Percentiles rank a stretch among this genome's conserved stretches.
Evolutionary conservation across 371 early-diverging fungal genomes (phyloP).

Genomic region (Mortierella sp.): DNA sequence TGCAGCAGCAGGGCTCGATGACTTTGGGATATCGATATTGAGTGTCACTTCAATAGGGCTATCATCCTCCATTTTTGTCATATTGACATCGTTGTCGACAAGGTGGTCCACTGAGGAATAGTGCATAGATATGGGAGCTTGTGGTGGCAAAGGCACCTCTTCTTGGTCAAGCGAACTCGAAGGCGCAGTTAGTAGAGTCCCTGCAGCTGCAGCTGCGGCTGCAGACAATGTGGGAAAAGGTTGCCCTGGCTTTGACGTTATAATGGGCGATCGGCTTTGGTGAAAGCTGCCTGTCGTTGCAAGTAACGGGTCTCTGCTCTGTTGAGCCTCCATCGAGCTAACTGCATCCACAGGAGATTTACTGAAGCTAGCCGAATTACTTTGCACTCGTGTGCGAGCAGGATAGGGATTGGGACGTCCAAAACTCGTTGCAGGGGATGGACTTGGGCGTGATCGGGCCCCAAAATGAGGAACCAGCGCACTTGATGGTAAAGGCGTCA

Average conservation of each 20-base stretch:
- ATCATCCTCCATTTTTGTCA: slow-evolving; percentile 20
- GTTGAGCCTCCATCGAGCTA: neutral
- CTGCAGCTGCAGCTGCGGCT: neutral
- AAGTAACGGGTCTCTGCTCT: neutral
- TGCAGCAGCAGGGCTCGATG: slow-evolving; percentile 21
- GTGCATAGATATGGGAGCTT: slow-evolving; percentile 21
- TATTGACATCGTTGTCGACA: slow-evolving; percentile 10
- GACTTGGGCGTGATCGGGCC: neutral
- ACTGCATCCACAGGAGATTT: neutral
- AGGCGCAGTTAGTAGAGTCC: neutral
- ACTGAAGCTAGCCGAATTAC: neutral
- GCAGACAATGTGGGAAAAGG: neutral
- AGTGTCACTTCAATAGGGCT: slow-evolving; percentile 42
- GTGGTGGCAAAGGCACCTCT: slow-evolving; percentile 6
- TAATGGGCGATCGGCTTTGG: neutral
- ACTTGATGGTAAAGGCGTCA: neutral
- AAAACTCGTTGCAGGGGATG: neutral
- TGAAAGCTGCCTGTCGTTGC: neutral
- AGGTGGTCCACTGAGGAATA: neutral
- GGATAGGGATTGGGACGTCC: slow-evolving; percentile 1
- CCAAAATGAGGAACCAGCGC: neutral
- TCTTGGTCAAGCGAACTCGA: neutral
- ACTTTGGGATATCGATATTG: slow-evolving; percentile 48
- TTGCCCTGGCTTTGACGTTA: neutral
- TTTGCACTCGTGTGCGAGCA: neutral